These are phyloP conservation scores for Fonsecaea multimorphosa DNA, from an alignment of 2,329 filamentous ascomycete species.

Conservation along the genomic window DNA sequence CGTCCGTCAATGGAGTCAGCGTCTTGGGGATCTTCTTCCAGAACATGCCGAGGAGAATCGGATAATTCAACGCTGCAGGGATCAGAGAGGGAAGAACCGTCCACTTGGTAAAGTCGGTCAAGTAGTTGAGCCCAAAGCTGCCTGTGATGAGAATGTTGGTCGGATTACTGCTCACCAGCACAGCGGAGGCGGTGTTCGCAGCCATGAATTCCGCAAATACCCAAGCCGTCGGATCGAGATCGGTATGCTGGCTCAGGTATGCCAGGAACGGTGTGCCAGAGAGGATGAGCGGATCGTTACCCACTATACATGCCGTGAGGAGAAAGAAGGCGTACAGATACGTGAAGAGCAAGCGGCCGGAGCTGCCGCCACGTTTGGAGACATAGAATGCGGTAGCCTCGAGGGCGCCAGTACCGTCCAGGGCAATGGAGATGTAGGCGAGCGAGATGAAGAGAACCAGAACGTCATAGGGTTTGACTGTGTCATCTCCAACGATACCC, in stretches of 20 bases:
- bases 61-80: slow-evolving; percentile 37
- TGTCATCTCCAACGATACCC: slow-evolving; percentile 38
- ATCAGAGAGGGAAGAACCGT: slow-evolving; percentile 39
- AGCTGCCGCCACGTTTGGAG: slow-evolving; percentile 39
- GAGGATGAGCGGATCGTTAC: slow-evolving; percentile 39
- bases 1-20: slow-evolving; percentile 35
- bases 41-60: slow-evolving; percentile 38
- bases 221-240: slow-evolving; percentile 37
- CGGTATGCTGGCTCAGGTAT: slow-evolving; percentile 38
- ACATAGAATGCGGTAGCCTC: slow-evolving; percentile 39
- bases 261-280: slow-evolving; percentile 40
- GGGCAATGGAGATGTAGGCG: slow-evolving; percentile 40
- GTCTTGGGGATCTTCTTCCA: slow-evolving; percentile 39
- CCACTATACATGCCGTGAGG: slow-evolving; percentile 38
- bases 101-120: slow-evolving; percentile 41
- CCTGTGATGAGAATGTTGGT: slow-evolving; percentile 52
- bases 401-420: slow-evolving; percentile 39
- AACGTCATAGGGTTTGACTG: slow-evolving; percentile 40
- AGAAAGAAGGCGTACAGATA: slow-evolving; percentile 40
- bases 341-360: slow-evolving; percentile 37
- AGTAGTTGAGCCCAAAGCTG: slow-evolving; percentile 39
- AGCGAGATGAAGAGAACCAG: slow-evolving; percentile 40
- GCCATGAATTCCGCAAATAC: slow-evolving; percentile 41
- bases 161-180: slow-evolving; percentile 78
- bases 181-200: slow-evolving; percentile 70